Evolutionary conservation across 2,329 filamentous ascomycete genomes (phyloP), one percentile per base, ranked within the genome.

Genomic region (Aureobasidium sp.): DNA sequence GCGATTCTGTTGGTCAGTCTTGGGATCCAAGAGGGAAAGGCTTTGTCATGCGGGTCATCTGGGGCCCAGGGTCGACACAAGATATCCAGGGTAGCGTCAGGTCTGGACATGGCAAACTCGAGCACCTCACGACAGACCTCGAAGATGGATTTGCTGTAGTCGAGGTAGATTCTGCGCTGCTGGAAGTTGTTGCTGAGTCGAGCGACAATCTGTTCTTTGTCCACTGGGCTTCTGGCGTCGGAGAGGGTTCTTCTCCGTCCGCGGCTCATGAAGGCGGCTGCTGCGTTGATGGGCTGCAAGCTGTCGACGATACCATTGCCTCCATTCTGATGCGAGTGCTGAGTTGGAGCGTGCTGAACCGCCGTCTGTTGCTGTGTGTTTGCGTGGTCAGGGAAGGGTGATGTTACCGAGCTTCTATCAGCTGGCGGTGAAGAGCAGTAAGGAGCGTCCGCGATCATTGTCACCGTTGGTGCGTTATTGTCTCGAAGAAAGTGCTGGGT

Each of bases 21-120:
- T 5, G 62, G 55, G 5, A 63, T 63, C 62, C 62, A 63, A 1
- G 62, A 63, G 17, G 62, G 62, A 25, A 63, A 37, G 1, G 6
- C 9, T 5, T 25, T 34, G 17, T 55, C 51, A 1, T 48, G 11
- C 3, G 55, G 55, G 25, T 57, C 41, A 12, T 37, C 48, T 14
- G 62, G 62, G 3, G 62, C 62, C 62, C 62, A 63, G 15, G 62
- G 62, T 34, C 45, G 48, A 51, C 62, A 63, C 3, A 63, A 45
- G 37, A 63, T 63, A 17, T 63, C 62, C 3, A 63, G 47, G 2
- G 53, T 51, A 9, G 34, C 53, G 22, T 56, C 57, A 14, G 41
- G 41, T 34, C 48, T 39, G 5, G 36, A 41, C 51, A 55, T 55
- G 5, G 49, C 55, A 22, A 56, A 63, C 34, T 63, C 56, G 17